Evolutionary conservation across 2,329 filamentous ascomycete genomes (phyloP), one percentile per base, ranked within the genome.

Genomic region (Claviceps humidiphila): DNA sequence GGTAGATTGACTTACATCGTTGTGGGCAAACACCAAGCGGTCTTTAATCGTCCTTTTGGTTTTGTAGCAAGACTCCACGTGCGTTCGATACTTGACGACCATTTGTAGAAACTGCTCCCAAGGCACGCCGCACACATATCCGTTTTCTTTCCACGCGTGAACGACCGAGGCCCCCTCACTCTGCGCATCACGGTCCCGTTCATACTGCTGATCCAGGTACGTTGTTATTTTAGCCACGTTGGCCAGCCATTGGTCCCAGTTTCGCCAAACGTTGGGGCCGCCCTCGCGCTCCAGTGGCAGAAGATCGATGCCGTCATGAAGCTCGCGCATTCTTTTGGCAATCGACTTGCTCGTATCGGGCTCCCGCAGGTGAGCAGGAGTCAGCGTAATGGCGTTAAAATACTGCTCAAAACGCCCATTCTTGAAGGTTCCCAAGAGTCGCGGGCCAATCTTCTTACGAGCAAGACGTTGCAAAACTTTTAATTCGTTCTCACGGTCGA

Each of bases 371-470:
- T 95, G 87, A 26, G 78, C 74, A 0, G 85, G 76, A 0, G 84
- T 91, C 43, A 98, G 76, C 0, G 93, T 84, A 40, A 81, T 80
- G 1, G 93, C 89, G 63, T 95, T 81, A 64, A 96, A 87, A 64
- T 84, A 97, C 66, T 98, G 85, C 68, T 98, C 93, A 58, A 98
- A 98, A 5, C 93, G 86, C 9, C 93, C 93, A 63, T 98, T 98
- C 51, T 77, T 80, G 66, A 98, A 98, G 0, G 89, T 96, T 1
- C 93, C 93, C 0, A 98, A 74, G 34, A 98, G 74, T 16, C 89
- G 82, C 5, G 93, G 93, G 2, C 93, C 93, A 57, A 98, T 98
- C 60, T 85, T 89, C 74, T 96, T 95, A 52, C 87, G 83, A 2
- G 87, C 89, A 37, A 98, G 77, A 43, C 93, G 84, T 54, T 85